Evolutionary conservation across 2,329 filamentous ascomycete species (phyloP).

Genomic region (Claviceps spartinae): DNA sequence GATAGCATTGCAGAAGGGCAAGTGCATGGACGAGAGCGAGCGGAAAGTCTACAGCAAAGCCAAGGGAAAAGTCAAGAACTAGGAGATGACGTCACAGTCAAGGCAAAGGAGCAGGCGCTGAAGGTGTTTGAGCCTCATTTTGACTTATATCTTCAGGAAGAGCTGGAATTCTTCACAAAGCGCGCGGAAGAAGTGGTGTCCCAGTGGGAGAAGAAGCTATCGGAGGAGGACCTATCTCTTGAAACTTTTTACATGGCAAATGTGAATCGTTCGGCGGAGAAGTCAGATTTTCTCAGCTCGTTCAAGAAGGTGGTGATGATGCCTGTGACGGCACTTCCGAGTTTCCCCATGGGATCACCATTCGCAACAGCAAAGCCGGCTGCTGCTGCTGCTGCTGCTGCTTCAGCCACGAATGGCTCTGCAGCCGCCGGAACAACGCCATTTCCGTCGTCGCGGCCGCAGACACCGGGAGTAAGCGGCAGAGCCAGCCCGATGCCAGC

Average conservation of each 20-base stretch:
- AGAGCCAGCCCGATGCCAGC: conserved; percentile 27
- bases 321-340: conserved; percentile 81
- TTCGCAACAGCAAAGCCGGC: conserved; percentile 34
- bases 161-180: conserved; percentile 71
- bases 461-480: conserved; percentile 32
- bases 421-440: conserved; percentile 15
- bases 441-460: conserved; percentile 30
- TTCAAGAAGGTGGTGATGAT: conserved; percentile 99
- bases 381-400: background rate
- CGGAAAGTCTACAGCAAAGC: background rate
- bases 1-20: background rate
- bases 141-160: conserved; percentile 86
- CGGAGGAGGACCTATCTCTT: conserved; percentile 76
- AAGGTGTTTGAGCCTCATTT: conserved; percentile 81
- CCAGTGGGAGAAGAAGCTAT: conserved; percentile 83
- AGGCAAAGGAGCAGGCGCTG: conserved; percentile 53
- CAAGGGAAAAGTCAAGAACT: conserved; percentile 26
- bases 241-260: conserved; percentile 96
- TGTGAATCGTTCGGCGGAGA: conserved; percentile 85
- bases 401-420: conserved; percentile 15
- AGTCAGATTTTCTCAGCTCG: conserved; percentile 87
- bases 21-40: conserved; percentile 16
- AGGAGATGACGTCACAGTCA: conserved; percentile 45
- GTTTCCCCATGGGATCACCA: conserved; percentile 44
- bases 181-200: conserved; percentile 65